Evolutionary conservation across 768 basidiomycete genomes (phyloP), one percentile per base, ranked within the genome.

Genomic region (Serendipita vermifera): DNA sequence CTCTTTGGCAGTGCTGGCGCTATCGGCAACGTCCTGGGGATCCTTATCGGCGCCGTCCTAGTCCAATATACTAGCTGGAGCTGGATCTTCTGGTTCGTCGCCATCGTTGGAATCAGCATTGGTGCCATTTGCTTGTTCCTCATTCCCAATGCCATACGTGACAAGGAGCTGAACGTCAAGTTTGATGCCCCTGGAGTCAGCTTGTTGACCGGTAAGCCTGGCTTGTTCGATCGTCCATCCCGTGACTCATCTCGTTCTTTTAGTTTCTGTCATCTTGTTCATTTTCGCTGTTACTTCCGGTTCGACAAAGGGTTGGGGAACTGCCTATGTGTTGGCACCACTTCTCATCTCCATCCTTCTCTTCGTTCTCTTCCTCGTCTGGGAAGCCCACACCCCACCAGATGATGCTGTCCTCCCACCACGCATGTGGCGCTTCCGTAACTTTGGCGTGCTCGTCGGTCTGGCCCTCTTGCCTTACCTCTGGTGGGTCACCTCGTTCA

Each of bases 221-320:
- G 36, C 32, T 31, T 33, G 51, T 31, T 31, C 32, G 51, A 54
- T n/a, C n/a, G n/a, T n/a, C n/a, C n/a, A n/a, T n/a, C n/a, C n/a
- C 17, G 11, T 35, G 41, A 20, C 17, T 26, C 7, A 20, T n/a
- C 17, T 7, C n/a, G n/a, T n/a, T n/a, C n/a, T n/a, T n/a, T n/a
- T 20, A 17, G 68, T 61, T 11, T 63, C 67, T 1, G 67, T 65
- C 41, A 67, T 68, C 33, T 61, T 71, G 26, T 66, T 70, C 63
- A 67, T 68, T n/a, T 69, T 63, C 43, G 68, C 68, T 9, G 62
- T 71, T 53, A 71, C 68, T n/a, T 69, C 70, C 29, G 77, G 75
- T 22, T 72, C 79, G 3, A 68, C 70, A 15, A 64, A 64, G 51
- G 77, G 79, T 22, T 81, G 80, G 80, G 63, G 62, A 3, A 63